phyloP scores from a whole-genome alignment of 345 rosid species.

The Bruguiera gymnorhiza region DNA sequence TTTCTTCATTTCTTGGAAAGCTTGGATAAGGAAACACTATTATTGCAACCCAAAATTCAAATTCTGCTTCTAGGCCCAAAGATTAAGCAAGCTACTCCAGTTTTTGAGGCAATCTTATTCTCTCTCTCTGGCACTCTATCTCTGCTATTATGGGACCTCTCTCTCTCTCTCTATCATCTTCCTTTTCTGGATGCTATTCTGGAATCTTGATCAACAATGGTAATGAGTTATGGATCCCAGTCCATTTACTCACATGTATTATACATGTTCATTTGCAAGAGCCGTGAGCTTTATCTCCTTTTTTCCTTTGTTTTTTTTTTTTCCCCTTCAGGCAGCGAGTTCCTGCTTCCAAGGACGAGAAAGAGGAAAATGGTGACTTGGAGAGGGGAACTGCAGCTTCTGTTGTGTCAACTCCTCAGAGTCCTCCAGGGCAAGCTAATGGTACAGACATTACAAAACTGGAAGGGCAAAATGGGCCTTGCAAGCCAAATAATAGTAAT shows the following conservation, averaged over 20 bases:
- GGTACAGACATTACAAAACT: slow-evolving; percentile 23
- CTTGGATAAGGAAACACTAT: too few relatives aligned
- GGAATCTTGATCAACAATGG: not conserved
- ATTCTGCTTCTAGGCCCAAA: not conserved
- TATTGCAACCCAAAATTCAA: too few relatives aligned
- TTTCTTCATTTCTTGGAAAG: too few relatives aligned
- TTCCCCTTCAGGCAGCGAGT: slow-evolving; percentile 73
- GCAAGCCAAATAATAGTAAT: slow-evolving; percentile 41
- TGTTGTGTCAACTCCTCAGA: slow-evolving; percentile 48
- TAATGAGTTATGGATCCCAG: not conserved
- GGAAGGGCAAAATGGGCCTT: slow-evolving; percentile 24
- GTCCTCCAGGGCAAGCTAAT: slow-evolving; percentile 41
- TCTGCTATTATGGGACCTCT: too few relatives aligned
- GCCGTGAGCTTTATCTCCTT: slow-evolving; percentile 6
- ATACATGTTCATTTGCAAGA: slow-evolving; percentile 1
- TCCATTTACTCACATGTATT: not conserved
- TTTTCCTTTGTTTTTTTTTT: not conserved
- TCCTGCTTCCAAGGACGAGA: slow-evolving; percentile 57
- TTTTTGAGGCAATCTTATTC: too few relatives aligned
- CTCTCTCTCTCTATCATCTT: not conserved
- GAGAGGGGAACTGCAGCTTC: slow-evolving; percentile 45
- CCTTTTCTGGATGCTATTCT: not conserved
- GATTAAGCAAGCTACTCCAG: not conserved
- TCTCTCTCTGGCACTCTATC: too few relatives aligned
- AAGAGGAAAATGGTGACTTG: slow-evolving; percentile 24